A percentile compares a stretch with the other conserved stretches of the same genome.
These are phyloP conservation scores for Rutidosis leptorrhynchoides DNA, from an alignment of 129 eudicot genomes.

Conservation along the genomic window DNA sequence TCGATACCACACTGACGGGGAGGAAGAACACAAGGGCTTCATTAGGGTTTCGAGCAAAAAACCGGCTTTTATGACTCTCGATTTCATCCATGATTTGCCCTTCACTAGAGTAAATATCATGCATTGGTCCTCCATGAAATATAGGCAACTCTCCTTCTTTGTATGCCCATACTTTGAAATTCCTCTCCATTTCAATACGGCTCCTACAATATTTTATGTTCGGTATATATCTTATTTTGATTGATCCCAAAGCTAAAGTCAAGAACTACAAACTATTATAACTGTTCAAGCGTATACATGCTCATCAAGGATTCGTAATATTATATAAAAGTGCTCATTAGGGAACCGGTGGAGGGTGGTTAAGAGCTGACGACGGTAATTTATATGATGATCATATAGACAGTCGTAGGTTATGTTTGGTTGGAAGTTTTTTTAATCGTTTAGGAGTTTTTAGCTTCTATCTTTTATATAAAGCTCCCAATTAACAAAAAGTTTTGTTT, in stretches of 20 bases:
- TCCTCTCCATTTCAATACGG: slow-evolving; percentile 57
- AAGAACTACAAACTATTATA: background rate
- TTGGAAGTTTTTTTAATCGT: too few relatives aligned
- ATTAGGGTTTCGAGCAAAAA: slow-evolving; percentile 34
- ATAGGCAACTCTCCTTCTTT: slow-evolving; percentile 63
- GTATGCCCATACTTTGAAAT: slow-evolving; percentile 57
- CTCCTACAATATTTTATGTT: slow-evolving; percentile 36
- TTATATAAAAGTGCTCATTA: too few relatives aligned
- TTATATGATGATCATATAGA: too few relatives aligned
- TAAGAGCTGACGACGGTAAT: too few relatives aligned
- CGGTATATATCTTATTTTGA: background rate
- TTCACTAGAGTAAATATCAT: slow-evolving; percentile 55
- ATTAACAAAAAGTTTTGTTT: too few relatives aligned
- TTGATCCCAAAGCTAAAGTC: background rate
- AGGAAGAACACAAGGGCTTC: slow-evolving; percentile 52
- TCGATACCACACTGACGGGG: slow-evolving; percentile 50
- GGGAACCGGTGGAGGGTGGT: too few relatives aligned
- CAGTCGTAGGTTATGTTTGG: too few relatives aligned
- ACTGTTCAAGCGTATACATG: too few relatives aligned
- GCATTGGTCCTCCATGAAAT: slow-evolving; percentile 61
- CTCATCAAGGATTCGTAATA: too few relatives aligned
- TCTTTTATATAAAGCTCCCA: too few relatives aligned
- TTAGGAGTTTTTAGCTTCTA: too few relatives aligned
- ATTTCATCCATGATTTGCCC: slow-evolving; percentile 60
- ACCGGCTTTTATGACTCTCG: slow-evolving; percentile 35